Conservation (phyloP, 306 rosid species). For the Gastrolobium villosum region DNA sequence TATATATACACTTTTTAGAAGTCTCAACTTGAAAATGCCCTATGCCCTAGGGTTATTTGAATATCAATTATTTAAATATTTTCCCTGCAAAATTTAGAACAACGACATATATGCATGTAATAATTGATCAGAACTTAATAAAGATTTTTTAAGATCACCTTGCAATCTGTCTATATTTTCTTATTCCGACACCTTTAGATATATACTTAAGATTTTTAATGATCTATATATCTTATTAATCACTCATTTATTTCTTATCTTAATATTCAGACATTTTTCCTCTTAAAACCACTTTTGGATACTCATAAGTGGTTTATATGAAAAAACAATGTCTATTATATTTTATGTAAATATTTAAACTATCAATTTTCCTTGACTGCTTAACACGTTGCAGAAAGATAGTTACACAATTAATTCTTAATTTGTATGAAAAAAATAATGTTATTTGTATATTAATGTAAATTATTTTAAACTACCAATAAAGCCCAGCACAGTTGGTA, state of each 20-base stretch:
- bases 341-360: neutral
- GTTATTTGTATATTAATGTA: no score
- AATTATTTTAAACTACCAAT: no score
- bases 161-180: conserved; percentile 1
- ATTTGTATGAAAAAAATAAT: neutral
- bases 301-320: neutral
- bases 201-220: conserved; percentile 6
- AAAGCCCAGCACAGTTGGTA: no score
- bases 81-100: neutral
- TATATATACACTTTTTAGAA: neutral
- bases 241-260: neutral
- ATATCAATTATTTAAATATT: neutral
- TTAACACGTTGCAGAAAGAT: conserved; percentile 57
- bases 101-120: neutral
- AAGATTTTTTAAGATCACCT: conserved; percentile 7
- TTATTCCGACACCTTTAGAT: neutral
- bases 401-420: neutral
- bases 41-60: neutral
- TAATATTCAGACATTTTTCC: neutral
- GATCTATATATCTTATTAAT: conserved; percentile 11
- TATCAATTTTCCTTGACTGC: neutral
- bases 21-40: neutral
- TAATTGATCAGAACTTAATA: neutral
- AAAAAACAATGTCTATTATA: neutral
- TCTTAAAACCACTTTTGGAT: conserved; percentile 27